Evolutionary conservation across 1,284 basidiomycete species (phyloP).

Genomic region (Cryptococcus sp.): DNA sequence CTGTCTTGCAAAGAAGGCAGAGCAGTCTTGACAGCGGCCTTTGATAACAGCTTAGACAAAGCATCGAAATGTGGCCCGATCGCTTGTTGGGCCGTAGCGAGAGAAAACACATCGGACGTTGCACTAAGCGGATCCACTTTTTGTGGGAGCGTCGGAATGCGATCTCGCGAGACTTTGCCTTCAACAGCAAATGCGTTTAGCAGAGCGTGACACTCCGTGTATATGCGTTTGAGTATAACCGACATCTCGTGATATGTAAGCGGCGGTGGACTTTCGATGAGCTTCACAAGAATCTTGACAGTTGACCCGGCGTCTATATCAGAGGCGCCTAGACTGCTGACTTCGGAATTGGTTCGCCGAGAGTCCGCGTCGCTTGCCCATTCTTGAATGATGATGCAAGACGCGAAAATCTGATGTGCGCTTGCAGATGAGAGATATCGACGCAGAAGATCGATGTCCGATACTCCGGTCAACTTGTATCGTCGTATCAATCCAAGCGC

Average conservation of each 20-base stretch:
- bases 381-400: conserved; percentile 83
- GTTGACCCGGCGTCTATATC: conserved; percentile 68
- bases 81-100: conserved; percentile 74
- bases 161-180: conserved; percentile 77
- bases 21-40: conserved; percentile 76
- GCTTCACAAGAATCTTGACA: conserved; percentile 64
- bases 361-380: conserved; percentile 64
- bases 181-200: conserved; percentile 78
- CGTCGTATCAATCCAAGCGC: conserved; percentile 63
- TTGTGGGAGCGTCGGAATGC: conserved; percentile 75
- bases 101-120: conserved; percentile 70
- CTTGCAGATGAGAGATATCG: conserved; percentile 83
- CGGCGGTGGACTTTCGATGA: conserved; percentile 74
- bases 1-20: conserved; percentile 75
- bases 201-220: conserved; percentile 76
- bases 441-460: conserved; percentile 63
- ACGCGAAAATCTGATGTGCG: conserved; percentile 86
- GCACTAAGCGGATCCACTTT: conserved; percentile 72
- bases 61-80: conserved; percentile 71
- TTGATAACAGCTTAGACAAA: conserved; percentile 58
- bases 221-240: conserved; percentile 74
- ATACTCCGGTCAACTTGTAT: conserved; percentile 14
- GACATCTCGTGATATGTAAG: conserved; percentile 91
- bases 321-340: conserved; percentile 23
- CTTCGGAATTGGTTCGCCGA: conserved; percentile 2